These are phyloP conservation scores for Achlya hypogyna DNA, from an alignment of 352 stramenopile genomes.

Conservation along the genomic window DNA sequence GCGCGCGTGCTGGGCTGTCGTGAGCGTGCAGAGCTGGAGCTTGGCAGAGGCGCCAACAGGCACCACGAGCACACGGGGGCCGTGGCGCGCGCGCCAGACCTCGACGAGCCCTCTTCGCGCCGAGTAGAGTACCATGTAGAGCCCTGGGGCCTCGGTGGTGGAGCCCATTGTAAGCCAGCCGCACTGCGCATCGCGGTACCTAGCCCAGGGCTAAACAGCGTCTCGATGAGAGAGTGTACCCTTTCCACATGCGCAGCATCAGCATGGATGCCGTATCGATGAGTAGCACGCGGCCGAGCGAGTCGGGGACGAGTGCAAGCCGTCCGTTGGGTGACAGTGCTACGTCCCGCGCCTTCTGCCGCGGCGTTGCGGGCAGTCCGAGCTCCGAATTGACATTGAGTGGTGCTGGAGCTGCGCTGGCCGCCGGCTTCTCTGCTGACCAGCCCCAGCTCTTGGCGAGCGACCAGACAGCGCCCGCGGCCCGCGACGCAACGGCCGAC, in stretches of 20 bases:
- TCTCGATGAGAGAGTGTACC: slow-evolving; percentile 23
- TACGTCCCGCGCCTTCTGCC: slow-evolving; percentile 19
- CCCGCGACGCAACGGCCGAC: slow-evolving; percentile 62
- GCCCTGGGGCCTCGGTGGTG: slow-evolving; percentile 33
- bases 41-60: slow-evolving; percentile 53
- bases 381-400: slow-evolving; percentile 19
- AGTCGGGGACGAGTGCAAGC: slow-evolving; percentile 62
- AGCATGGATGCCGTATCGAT: slow-evolving; percentile 74
- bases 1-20: slow-evolving; percentile 30
- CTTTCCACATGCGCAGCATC: slow-evolving; percentile 82
- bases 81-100: slow-evolving; percentile 70
- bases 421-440: slow-evolving; percentile 20
- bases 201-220: background rate
- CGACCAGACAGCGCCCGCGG: slow-evolving; percentile 67
- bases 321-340: slow-evolving; percentile 39
- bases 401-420: background rate
- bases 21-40: slow-evolving; percentile 54
- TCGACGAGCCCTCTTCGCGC: slow-evolving; percentile 74
- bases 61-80: slow-evolving; percentile 63
- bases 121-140: slow-evolving; percentile 83
- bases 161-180: slow-evolving; percentile 72
- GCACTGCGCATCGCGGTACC: slow-evolving; percentile 61
- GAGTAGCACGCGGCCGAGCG: slow-evolving; percentile 60
- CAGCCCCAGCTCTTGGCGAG: slow-evolving; percentile 80
- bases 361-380: slow-evolving; percentile 22